These are phyloP conservation scores for Phaeodactylum tricornutum DNA, from an alignment of 108 stramenopile species.

Conservation along the genomic window DNA sequence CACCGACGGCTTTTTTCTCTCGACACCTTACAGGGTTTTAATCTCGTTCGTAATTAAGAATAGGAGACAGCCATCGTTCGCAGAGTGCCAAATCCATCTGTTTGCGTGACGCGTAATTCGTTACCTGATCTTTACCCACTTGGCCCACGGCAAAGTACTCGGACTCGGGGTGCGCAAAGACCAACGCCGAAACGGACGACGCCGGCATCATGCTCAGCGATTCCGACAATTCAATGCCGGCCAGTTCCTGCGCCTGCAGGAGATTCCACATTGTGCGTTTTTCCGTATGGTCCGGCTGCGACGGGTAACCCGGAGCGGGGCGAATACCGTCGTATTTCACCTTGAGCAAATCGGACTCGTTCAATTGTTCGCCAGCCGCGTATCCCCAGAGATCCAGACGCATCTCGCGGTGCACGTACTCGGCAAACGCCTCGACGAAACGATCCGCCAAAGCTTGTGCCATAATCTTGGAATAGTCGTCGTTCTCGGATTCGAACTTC, in stretches of 20 bases:
- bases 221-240: conserved; percentile 90
- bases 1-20: too few species aligned
- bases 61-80: conserved; percentile 97
- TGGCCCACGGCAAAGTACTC: conserved; percentile 99
- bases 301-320: conserved; percentile 99
- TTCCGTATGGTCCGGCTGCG: conserved; percentile 99
- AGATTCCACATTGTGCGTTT: conserved; percentile 96
- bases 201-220: conserved; percentile 98
- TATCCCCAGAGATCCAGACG: conserved; percentile 97
- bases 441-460: conserved; percentile 97
- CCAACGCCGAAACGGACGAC: conserved; percentile 92
- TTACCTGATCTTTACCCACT: conserved; percentile 98
- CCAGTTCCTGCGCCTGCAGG: conserved; percentile 85
- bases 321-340: conserved; percentile 99
- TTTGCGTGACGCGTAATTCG: conserved; percentile 93
- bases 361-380: conserved; percentile 76
- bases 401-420: conserved; percentile 94
- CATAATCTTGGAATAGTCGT: conserved; percentile 99
- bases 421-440: conserved; percentile 99
- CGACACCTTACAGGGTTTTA: conserved; percentile 17
- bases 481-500: conserved; percentile 86
- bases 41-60: conserved; percentile 94
- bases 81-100: conserved; percentile 65
- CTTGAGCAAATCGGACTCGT: conserved; percentile 92
- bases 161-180: conserved; percentile 94